Evolutionary conservation across 2,329 filamentous ascomycete species (phyloP), one percentile per base, ranked within the genome.

Genomic region (Hymenoscyphus infarciens): DNA sequence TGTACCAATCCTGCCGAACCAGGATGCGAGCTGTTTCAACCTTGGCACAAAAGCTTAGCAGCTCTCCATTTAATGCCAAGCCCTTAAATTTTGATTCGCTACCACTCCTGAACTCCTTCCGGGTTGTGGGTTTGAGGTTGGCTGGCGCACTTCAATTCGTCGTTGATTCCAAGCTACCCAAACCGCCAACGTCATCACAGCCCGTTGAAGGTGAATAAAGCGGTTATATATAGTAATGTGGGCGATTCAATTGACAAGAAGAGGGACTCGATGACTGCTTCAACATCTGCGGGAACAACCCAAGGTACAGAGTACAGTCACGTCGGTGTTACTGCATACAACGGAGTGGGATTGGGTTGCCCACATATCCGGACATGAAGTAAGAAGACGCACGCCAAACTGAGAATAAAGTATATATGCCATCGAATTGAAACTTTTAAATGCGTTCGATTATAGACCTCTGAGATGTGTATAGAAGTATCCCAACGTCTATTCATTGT

Each of bases 41-140:
- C 63, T 65, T 65, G 63, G 63, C 63, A 60, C 16, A 49, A 62
- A 62, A 62, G 61, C 61, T 62, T 62, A 62, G 42, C 42, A 49
- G n/a, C 25, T 25, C 42, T 49, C 42, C 42, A 49, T 49, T 2
- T 11, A 49, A 49, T 22, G 3, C 10, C 19, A 22, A 11, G n/a
- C 8, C 19, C 5, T 11, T 8, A 19, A 10, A 11, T 22, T 10
- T 49, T 49, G 19, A 49, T 49, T 22, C 42, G 42, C 19, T 49
- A 8, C 42, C 6, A 19, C n/a, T 22, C n/a, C 19, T 25, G n/a
- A 7, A 49, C n/a, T 15, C 8, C 19, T 22, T 49, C n/a, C n/a
- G 11, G 25, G 16, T 42, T 42, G 2, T 42, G 39, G 6, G 29
- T 5, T 31, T 31, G 29, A 6, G 3, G 2, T 31, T 31, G 29